phyloP scores from a whole-genome alignment of 768 basidiomycete species.

The Amanita pseudoporphyria region DNA sequence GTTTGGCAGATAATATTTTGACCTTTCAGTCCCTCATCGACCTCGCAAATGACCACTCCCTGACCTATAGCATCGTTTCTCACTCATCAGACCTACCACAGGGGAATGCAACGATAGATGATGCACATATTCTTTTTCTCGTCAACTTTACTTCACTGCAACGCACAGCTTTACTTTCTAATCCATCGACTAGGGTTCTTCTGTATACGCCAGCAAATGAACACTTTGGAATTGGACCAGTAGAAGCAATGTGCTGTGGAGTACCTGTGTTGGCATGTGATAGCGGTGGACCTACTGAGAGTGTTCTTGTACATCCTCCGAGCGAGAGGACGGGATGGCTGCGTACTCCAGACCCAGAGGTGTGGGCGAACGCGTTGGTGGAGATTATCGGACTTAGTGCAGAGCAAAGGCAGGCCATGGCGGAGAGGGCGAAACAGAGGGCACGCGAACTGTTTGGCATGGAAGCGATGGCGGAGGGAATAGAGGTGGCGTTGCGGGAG shows the following conservation, averaged over 20 bases:
- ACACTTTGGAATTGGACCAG: conserved; percentile 94
- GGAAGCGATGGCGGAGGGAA: conserved; percentile 55
- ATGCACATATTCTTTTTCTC: conserved; percentile 71
- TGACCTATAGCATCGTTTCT: conserved; percentile 52
- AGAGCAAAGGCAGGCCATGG: conserved; percentile 37
- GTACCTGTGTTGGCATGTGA: conserved; percentile 84
- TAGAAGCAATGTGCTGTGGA: conserved; percentile 91
- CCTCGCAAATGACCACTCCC: conserved; percentile 38
- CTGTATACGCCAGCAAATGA: conserved; percentile 94
- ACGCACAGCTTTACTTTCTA: conserved; percentile 69
- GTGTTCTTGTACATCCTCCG: conserved; percentile 33
- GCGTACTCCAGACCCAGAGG: conserved; percentile 42
- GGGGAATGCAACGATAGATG: conserved; percentile 22
- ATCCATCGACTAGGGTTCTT: conserved; percentile 57
- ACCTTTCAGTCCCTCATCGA: conserved; percentile 57
- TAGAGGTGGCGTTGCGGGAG: conserved; percentile 46
- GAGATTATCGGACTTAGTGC: conserved; percentile 44
- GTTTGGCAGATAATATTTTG: conserved; percentile 73
- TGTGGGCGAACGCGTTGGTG: conserved; percentile 63
- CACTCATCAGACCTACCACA: conserved; percentile 30
- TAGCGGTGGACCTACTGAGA: conserved; percentile 88
- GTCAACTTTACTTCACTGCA: conserved; percentile 85
- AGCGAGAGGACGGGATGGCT: conserved; percentile 71
- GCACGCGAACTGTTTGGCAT: conserved; percentile 65
- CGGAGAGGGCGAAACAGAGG: conserved; percentile 44